These are phyloP conservation scores for Monilinia fructigena DNA, from an alignment of 2,329 filamentous ascomycete genomes.

Conservation along the genomic window DNA sequence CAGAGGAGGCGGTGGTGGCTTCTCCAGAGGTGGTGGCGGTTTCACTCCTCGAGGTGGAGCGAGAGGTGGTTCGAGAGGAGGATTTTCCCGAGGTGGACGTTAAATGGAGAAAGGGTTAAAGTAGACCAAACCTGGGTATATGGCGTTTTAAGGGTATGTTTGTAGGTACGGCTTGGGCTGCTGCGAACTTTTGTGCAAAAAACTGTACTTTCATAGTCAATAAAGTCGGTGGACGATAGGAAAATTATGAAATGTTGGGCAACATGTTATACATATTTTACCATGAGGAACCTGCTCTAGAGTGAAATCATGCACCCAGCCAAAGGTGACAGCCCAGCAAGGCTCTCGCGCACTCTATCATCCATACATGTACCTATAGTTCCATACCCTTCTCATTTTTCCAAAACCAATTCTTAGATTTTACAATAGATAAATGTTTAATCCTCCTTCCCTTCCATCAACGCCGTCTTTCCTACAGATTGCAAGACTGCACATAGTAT, in stretches of 20 bases:
- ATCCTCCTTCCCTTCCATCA: not conserved
- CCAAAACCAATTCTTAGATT: not conserved
- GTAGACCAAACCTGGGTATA: constrained; percentile 22
- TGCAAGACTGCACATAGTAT: not conserved
- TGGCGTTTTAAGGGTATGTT: constrained; percentile 24
- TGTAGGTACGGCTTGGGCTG: constrained; percentile 21
- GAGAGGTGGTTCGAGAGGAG: constrained; percentile 37
- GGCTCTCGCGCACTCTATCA: not conserved
- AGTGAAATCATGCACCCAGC: not conserved
- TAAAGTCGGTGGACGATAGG: constrained; percentile 8
- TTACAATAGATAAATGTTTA: not conserved
- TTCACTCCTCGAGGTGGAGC: constrained; percentile 36
- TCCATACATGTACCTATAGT: not conserved
- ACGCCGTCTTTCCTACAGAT: not conserved
- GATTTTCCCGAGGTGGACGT: constrained; percentile 37
- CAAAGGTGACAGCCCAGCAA: not conserved
- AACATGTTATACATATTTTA: constrained; percentile 16
- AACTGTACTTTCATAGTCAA: constrained; percentile 22
- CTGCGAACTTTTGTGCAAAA: constrained; percentile 24
- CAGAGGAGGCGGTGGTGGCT: constrained; percentile 38
- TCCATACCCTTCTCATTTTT: not conserved
- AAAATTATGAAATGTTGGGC: constrained; percentile 13
- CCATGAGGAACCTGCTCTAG: not conserved
- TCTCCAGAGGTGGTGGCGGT: constrained; percentile 40
- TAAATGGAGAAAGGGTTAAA: constrained; percentile 9